These are phyloP conservation scores for Glycine soja DNA, from an alignment of 306 rosid genomes.

Conservation along the genomic window DNA sequence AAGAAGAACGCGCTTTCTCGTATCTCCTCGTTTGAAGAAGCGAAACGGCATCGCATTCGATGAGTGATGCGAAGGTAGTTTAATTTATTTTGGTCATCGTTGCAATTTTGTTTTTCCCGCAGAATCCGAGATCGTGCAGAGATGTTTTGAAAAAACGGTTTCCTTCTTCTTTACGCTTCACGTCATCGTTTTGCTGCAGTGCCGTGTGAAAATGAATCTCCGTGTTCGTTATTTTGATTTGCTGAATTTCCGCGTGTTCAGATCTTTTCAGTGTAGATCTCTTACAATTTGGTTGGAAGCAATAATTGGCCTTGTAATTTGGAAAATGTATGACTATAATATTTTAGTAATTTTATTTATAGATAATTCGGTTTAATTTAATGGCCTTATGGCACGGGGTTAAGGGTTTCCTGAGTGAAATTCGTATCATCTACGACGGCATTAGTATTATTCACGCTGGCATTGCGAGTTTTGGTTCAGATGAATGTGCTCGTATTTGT, in stretches of 20 bases:
- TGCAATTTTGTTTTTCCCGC: neutral
- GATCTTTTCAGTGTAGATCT: constrained; percentile 21
- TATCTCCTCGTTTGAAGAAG: no score
- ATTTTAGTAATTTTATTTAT: neutral
- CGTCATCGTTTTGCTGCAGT: neutral
- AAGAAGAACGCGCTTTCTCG: neutral
- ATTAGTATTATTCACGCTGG: neutral
- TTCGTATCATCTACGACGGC: neutral
- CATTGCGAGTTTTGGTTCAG: constrained; percentile 12
- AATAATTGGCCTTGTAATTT: constrained; percentile 30
- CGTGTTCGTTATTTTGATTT: constrained; percentile 23
- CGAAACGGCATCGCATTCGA: neutral
- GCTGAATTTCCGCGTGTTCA: constrained; percentile 1
- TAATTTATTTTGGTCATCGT: neutral
- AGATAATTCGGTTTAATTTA: neutral
- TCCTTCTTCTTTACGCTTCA: neutral
- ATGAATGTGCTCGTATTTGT: neutral
- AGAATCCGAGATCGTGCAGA: neutral
- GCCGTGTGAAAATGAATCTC: neutral
- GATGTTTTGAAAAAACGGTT: neutral
- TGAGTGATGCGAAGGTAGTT: constrained; percentile 40
- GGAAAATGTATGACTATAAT: constrained; percentile 12
- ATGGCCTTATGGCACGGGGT: neutral
- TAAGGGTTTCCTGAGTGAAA: neutral
- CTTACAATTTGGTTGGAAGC: neutral